Base-by-base conservation (phyloP, 257 asterid species). In the Fraxinus pennsylvanica region DNA sequence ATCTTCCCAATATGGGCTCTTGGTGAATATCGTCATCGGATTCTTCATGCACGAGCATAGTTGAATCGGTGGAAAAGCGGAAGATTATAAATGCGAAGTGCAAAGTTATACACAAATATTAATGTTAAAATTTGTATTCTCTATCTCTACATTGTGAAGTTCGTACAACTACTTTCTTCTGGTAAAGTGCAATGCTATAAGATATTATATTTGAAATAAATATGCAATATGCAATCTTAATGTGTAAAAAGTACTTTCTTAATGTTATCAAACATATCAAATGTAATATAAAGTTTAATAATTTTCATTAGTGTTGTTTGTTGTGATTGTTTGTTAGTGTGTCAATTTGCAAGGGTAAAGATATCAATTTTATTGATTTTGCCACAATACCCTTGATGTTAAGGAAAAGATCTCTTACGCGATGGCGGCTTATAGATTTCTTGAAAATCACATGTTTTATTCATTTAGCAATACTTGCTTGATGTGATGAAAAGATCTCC, bases 1-100 rank as follows among this genome's bases (percentile, higher is more conserved):
- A 86, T 85, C 30, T 88, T 86, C 15, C 92, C 90, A 0, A 81
- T 82, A 71, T 88, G 90, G 92, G 87, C 88, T 67, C 74, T 88
- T 38, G 89, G 79, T 27, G 76, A 85, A 78, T 88, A 86, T 66
- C 87, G 75, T 5, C 82, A 82, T 6, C 79, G 68, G 47, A 29
- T 84, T 54, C 74, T 80, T 67, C 66, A 27, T 57, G 57, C 9
- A 59, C 29, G 21, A 59, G 4, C 27, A 54, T n/a, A 19, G 7
- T 52, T 15, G 22, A 52, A 52, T 52, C 5, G 61, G 17, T 17
- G 61, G 5, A 17, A 17, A 17, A 19, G 61, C 6, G 19, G 61
- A 2, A 12, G 9, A 14, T 1, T 54, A 19, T 17, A 54, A 19
- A 54, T 54, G 65, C 65, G 1, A 52, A 52, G 12, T 57, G 25